phyloP scores from a whole-genome alignment of 1,139 yeast genomes.

The Pneumocystis wakefieldiae region DNA sequence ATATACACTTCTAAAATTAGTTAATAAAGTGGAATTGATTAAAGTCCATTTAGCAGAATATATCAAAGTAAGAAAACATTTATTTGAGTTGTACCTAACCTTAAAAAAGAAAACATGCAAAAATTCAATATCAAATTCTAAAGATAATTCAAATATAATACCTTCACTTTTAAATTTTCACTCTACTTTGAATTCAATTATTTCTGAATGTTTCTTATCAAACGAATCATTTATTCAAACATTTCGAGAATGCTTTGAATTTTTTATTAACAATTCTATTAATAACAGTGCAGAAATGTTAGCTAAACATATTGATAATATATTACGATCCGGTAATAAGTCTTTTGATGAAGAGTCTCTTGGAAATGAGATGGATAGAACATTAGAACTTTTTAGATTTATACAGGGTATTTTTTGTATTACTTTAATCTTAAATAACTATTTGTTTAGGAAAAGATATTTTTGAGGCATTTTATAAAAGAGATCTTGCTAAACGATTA shows the following conservation, averaged over 20 bases:
- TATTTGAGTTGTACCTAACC: not conserved
- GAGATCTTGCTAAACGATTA: conserved; percentile 27
- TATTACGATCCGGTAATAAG: conserved; percentile 19
- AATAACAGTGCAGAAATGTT: conserved; percentile 20
- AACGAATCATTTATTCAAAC: conserved; percentile 13
- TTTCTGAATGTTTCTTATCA: conserved; percentile 10
- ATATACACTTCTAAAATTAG: not conserved
- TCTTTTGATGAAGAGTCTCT: conserved; percentile 16
- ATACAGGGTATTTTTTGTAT: conserved; percentile 11
- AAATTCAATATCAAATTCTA: conserved; percentile 11
- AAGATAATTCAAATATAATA: conserved; percentile 13
- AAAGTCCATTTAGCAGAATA: not conserved
- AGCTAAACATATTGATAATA: conserved; percentile 27
- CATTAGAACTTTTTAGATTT: conserved; percentile 21
- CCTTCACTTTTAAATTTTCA: conserved; percentile 14
- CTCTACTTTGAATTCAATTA: conserved; percentile 13
- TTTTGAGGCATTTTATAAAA: conserved; percentile 25
- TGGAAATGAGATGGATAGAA: conserved; percentile 15
- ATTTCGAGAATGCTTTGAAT: conserved; percentile 17
- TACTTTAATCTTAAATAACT: not conserved
- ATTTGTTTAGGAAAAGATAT: conserved; percentile 23
- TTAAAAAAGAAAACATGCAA: not conserved
- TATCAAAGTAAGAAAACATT: not conserved
- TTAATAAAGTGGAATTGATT: not conserved
- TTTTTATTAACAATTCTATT: conserved; percentile 17